Percentiles rank a stretch among this genome's conserved stretches.
Evolutionary conservation across 352 stramenopile species (phyloP).

Genomic region (Pythium dissotocum): DNA sequence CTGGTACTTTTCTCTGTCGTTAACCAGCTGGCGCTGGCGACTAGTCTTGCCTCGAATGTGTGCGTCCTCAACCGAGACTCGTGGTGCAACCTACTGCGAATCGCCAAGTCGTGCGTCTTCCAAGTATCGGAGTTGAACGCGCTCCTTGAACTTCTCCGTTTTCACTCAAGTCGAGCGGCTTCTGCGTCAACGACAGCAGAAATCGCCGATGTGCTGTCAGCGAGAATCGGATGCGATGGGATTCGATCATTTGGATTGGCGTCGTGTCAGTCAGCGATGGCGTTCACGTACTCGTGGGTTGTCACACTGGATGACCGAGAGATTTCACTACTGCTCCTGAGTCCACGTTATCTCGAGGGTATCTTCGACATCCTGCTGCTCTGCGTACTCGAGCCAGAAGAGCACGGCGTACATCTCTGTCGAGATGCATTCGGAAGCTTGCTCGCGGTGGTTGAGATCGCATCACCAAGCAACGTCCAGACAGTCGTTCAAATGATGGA

Average conservation of each 20-base stretch:
- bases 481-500: neutral
- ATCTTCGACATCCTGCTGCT: constrained; percentile 9
- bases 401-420: neutral
- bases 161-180: neutral
- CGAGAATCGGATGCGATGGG: constrained; percentile 2
- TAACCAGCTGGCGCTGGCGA: neutral
- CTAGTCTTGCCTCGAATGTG: neutral
- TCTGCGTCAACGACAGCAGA: neutral
- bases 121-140: neutral
- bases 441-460: neutral
- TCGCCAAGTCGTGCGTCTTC: constrained; percentile 5
- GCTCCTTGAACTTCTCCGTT: neutral
- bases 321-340: neutral
- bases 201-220: neutral
- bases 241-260: neutral
- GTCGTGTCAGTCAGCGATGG: neutral
- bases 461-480: neutral
- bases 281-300: neutral
- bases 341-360: neutral
- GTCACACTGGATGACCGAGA: neutral
- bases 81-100: neutral
- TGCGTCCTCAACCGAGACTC: neutral
- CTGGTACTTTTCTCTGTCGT: neutral
- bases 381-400: neutral
- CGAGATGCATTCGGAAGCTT: neutral